Evolutionary conservation across 768 basidiomycete species (phyloP).

Genomic region (Porpolomopsis calyptriformis): DNA sequence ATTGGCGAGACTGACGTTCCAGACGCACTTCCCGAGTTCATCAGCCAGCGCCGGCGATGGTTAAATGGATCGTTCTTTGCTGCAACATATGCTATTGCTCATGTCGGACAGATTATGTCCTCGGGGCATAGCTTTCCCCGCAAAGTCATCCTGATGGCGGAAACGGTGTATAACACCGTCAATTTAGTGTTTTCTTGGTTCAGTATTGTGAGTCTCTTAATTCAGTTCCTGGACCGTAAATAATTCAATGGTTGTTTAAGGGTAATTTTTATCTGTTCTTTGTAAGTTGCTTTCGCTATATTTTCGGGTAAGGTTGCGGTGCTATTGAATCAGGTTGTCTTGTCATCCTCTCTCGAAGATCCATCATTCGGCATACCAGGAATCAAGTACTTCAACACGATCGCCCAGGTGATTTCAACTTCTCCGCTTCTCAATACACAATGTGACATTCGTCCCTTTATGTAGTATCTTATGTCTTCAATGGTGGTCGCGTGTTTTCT

Average conservation of each 20-base stretch:
- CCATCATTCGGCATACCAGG: conserved; percentile 50
- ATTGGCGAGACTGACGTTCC: conserved; percentile 93
- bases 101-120: conserved; percentile 66
- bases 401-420: conserved; percentile 48
- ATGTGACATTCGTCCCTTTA: neutral
- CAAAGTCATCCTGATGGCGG: conserved; percentile 63
- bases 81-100: conserved; percentile 85
- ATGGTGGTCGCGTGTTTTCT: conserved; percentile 84
- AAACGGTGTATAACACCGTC: conserved; percentile 80
- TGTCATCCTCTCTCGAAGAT: conserved; percentile 82
- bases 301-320: neutral
- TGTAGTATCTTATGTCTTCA: conserved; percentile 72
- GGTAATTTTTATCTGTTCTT: conserved; percentile 97
- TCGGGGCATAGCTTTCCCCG: conserved; percentile 75
- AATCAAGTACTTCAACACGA: conserved; percentile 64
- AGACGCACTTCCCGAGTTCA: conserved; percentile 87
- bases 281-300: conserved; percentile 35
- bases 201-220: conserved; percentile 50
- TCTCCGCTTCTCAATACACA: neutral
- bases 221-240: neutral
- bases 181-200: conserved; percentile 93
- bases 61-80: conserved; percentile 93
- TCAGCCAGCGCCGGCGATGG: conserved; percentile 83
- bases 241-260: conserved; percentile 23
- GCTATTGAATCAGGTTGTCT: conserved; percentile 46